Evolutionary conservation across 352 stramenopile genomes (phyloP).

Genomic region (Thraustochytrium striatum): DNA sequence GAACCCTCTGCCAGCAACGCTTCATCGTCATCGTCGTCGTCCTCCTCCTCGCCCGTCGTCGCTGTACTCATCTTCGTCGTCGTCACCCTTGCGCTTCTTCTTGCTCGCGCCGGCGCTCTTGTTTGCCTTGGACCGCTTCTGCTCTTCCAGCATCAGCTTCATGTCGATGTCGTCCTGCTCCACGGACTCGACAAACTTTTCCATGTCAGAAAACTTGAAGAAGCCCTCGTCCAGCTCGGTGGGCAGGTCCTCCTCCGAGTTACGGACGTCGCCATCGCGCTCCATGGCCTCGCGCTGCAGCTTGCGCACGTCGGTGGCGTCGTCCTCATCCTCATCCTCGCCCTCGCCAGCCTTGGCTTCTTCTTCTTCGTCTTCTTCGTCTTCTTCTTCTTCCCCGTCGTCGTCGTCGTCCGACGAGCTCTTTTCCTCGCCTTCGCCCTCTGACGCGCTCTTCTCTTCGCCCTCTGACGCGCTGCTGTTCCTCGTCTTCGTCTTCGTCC

Average conservation of each 20-base stretch:
- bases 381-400: conserved; percentile 4
- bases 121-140: not conserved
- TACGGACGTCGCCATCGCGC: not conserved
- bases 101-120: conserved; percentile 7
- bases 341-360: not conserved
- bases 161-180: conserved; percentile 19
- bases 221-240: conserved; percentile 44
- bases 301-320: not conserved
- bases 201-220: conserved; percentile 40
- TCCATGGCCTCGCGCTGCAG: not conserved
- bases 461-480: not conserved
- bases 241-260: not conserved
- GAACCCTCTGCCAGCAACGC: not conserved
- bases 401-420: conserved; percentile 3
- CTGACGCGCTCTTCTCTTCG: not conserved
- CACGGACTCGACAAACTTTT: conserved; percentile 7
- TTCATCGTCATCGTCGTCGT: conserved; percentile 23
- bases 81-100: not conserved
- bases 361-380: conserved; percentile 4
- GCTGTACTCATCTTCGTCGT: conserved; percentile 43
- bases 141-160: conserved; percentile 11
- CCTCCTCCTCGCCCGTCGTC: conserved; percentile 2
- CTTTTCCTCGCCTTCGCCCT: conserved; percentile 16
- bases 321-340: not conserved
- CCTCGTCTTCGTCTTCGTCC: not conserved